Evolutionary conservation across 257 asterid genomes (phyloP), one percentile per base, ranked within the genome.

Genomic region (Nicotiana paniculata): DNA sequence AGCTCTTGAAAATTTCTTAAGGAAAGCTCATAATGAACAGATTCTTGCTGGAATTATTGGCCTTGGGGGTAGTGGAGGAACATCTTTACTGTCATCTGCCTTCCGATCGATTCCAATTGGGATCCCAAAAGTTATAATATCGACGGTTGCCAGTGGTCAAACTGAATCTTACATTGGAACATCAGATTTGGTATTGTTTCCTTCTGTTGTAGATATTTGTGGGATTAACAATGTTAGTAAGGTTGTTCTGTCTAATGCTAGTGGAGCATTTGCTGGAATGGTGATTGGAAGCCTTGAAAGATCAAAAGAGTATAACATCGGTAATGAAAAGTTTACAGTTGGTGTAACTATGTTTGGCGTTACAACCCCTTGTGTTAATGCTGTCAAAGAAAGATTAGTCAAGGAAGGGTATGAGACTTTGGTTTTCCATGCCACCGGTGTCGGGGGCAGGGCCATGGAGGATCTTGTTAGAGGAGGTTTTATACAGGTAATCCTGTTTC

Each of bases 401-500:
- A 89, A 82, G 83, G 97, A 96, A 91, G 99, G 98, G 55, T 96
- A 86, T 63, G 97, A 93, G 84, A 82, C 92, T 79, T 87, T 96
- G 87, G 93, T 94, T 83, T 96, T 96, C 88, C 99, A 96, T 54
- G 98, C 99, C 79, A 96, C 99, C 17, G 99, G 99, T 18, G 97
- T 95, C 11, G 99, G 99, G 82, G 99, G 98, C 59, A 94, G 94
- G 88, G 99, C 98, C 48, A 96, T 96, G 99, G 99, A 96, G 88
- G 97, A 93, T 88, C 98, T 96, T 86, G 95, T 94, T 82, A 89
- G 84, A 87, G 96, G 88, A 85, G 99, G 98, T 62, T 89, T 91
- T 85, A 93, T 96, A 87, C 94, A 96, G 97, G 99, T 93, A 87
- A 37, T 57, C 24, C 0, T 72, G 72, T 53, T 5, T 35, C 58